Evolutionary conservation across 2,329 filamentous ascomycete species (phyloP).

Genomic region (Colletotrichum destructivum): DNA sequence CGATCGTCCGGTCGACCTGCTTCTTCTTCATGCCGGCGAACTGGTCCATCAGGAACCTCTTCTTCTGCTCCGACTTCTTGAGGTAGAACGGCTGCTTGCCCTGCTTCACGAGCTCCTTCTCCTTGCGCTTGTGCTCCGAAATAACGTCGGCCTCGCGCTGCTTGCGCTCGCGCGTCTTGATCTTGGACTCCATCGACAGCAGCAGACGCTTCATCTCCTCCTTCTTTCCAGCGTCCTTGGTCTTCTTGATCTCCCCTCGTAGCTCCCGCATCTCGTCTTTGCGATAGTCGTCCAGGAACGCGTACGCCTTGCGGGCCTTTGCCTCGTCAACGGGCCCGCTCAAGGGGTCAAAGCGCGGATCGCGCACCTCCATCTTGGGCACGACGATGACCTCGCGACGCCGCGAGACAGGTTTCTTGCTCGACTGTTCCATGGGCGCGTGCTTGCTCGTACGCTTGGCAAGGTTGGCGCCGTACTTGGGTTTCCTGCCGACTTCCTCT

Average conservation of each 20-base stretch:
- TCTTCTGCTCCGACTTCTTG: slow-evolving; percentile 94
- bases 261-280: slow-evolving; percentile 86
- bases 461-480: slow-evolving; percentile 51
- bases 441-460: slow-evolving; percentile 80
- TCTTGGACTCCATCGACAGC: slow-evolving; percentile 82
- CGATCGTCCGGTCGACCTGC: slow-evolving; percentile 87
- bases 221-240: slow-evolving; percentile 76
- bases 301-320: slow-evolving; percentile 80
- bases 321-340: slow-evolving; percentile 67
- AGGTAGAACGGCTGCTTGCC: slow-evolving; percentile 95
- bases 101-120: slow-evolving; percentile 87
- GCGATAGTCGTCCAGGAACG: slow-evolving; percentile 90
- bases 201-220: slow-evolving; percentile 81
- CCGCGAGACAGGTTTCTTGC: slow-evolving; percentile 87
- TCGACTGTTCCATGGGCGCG: slow-evolving; percentile 86
- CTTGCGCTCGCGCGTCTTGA: slow-evolving; percentile 79
- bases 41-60: slow-evolving; percentile 82
- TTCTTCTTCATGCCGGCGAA: slow-evolving; percentile 88
- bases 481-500: slow-evolving; percentile 52
- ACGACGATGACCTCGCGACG: slow-evolving; percentile 79
- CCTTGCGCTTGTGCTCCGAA: slow-evolving; percentile 82
- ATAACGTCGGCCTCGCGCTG: slow-evolving; percentile 80
- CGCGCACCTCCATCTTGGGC: slow-evolving; percentile 75
- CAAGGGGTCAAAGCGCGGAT: slow-evolving; percentile 89
- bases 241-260: slow-evolving; percentile 74